phyloP scores from a whole-genome alignment of 2,329 filamentous ascomycete genomes.

The Xylaria sp. region DNA sequence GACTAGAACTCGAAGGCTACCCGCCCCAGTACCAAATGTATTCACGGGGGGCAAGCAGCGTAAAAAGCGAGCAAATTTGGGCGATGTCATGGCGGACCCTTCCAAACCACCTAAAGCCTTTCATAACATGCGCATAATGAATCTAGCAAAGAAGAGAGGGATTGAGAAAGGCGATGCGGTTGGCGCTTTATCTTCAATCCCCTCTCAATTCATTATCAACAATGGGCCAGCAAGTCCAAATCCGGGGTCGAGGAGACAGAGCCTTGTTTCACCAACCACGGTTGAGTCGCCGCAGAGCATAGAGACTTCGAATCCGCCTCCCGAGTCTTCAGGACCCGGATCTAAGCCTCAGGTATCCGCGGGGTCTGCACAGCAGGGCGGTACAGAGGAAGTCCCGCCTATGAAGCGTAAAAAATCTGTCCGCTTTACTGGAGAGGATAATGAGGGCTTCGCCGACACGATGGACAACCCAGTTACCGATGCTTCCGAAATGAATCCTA shows the following conservation, averaged over 20 bases:
- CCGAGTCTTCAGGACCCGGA: not conserved
- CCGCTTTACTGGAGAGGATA: slow-evolving; percentile 49
- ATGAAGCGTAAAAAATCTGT: slow-evolving; percentile 54
- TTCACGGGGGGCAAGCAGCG: slow-evolving; percentile 57
- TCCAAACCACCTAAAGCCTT: slow-evolving; percentile 57
- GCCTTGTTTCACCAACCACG: slow-evolving; percentile 18
- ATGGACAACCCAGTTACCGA: slow-evolving; percentile 31
- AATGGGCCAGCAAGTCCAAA: slow-evolving; percentile 34
- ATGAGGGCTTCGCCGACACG: slow-evolving; percentile 38
- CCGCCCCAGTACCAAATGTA: slow-evolving; percentile 53
- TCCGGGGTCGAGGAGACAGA: slow-evolving; percentile 24
- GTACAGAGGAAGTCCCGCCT: slow-evolving; percentile 8
- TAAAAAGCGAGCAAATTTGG: slow-evolving; percentile 53
- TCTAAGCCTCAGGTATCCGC: slow-evolving; percentile 25
- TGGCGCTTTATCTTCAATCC: slow-evolving; percentile 52
- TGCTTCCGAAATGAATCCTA: slow-evolving; percentile 9
- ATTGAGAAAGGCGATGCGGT: slow-evolving; percentile 58
- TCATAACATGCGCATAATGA: slow-evolving; percentile 51
- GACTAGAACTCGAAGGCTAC: slow-evolving; percentile 42
- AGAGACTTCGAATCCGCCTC: not conserved
- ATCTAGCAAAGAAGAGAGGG: slow-evolving; percentile 56
- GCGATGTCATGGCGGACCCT: slow-evolving; percentile 55
- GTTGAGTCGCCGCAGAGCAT: not conserved
- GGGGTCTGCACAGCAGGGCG: slow-evolving; percentile 9
- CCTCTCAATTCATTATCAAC: slow-evolving; percentile 46